phyloP scores from a whole-genome alignment of 371 early-diverging fungal species.

The Apophysomyces elegans region DNA sequence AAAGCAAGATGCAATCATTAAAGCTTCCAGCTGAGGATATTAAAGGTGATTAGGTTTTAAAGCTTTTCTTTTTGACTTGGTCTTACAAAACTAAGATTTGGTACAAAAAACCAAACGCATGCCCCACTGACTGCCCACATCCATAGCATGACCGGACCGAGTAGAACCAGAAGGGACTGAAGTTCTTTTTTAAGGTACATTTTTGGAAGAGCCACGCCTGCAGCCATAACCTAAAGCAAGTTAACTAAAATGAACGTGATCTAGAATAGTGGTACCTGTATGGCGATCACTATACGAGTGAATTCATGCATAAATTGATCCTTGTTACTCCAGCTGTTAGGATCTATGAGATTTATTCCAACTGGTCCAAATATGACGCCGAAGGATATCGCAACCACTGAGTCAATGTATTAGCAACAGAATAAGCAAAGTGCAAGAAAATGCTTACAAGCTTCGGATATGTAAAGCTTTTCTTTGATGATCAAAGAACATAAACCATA shows the following conservation, averaged over 20 bases:
- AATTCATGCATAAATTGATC: constrained; percentile 64
- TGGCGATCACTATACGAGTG: constrained; percentile 75
- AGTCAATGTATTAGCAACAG: constrained; percentile 5
- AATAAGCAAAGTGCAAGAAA: background rate
- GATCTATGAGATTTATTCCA: constrained; percentile 50
- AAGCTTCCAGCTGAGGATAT: constrained; percentile 37
- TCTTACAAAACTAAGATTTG: constrained; percentile 41
- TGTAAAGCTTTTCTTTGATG: constrained; percentile 87
- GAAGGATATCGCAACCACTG: constrained; percentile 78
- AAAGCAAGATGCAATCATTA: constrained; percentile 53
- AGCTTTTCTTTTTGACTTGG: background rate
- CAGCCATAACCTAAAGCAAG: constrained; percentile 73
- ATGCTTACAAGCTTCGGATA: constrained; percentile 85
- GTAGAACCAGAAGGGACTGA: constrained; percentile 65
- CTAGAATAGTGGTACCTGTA: constrained; percentile 54
- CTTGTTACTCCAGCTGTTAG: constrained; percentile 44
- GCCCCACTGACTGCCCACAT: constrained; percentile 61
- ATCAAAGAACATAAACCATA: constrained; percentile 86
- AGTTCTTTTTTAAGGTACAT: constrained; percentile 66
- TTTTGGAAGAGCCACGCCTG: constrained; percentile 65
- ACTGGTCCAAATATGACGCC: constrained; percentile 88
- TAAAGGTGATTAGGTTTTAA: background rate
- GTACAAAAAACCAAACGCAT: constrained; percentile 40
- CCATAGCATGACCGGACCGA: constrained; percentile 78
- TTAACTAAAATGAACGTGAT: background rate